Evolutionary conservation across 2,329 filamentous ascomycete genomes (phyloP).

Genomic region (Gliomastix tumulicola): DNA sequence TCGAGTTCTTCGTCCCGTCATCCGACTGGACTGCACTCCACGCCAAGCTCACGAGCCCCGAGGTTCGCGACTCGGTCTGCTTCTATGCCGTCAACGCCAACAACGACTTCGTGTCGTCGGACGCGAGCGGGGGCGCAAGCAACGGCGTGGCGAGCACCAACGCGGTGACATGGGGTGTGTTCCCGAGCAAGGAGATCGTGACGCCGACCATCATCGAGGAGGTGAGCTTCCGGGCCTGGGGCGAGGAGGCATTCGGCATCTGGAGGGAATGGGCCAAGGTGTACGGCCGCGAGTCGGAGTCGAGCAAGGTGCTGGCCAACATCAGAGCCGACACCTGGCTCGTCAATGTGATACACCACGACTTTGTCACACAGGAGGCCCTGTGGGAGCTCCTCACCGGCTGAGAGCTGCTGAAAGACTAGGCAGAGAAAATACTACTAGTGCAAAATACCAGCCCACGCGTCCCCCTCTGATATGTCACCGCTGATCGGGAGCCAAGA

Average conservation of each 20-base stretch:
- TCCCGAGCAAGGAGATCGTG: slow-evolving; percentile 91
- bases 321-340: slow-evolving; percentile 72
- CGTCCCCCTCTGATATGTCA: too few species aligned
- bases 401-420: too few species aligned
- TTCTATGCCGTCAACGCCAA: slow-evolving; percentile 80
- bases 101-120: slow-evolving; percentile 73
- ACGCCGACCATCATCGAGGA: slow-evolving; percentile 96
- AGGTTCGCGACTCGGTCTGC: slow-evolving; percentile 61
- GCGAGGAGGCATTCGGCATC: slow-evolving; percentile 91
- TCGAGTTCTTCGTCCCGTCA: slow-evolving; percentile 84
- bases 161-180: slow-evolving; percentile 94
- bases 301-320: slow-evolving; percentile 62
- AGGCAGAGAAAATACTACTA: too few species aligned
- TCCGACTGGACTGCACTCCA: slow-evolving; percentile 65
- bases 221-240: slow-evolving; percentile 89
- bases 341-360: slow-evolving; percentile 84
- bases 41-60: slow-evolving; percentile 50
- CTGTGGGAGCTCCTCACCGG: slow-evolving; percentile 59
- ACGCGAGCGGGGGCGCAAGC: slow-evolving; percentile 32
- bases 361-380: slow-evolving; percentile 63
- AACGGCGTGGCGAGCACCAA: slow-evolving; percentile 50
- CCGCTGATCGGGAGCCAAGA: too few species aligned
- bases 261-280: slow-evolving; percentile 92
- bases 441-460: too few species aligned
- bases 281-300: slow-evolving; percentile 68